Conservation (phyloP, 371 early-diverging fungal species). For the Funneliformis caledonium region DNA sequence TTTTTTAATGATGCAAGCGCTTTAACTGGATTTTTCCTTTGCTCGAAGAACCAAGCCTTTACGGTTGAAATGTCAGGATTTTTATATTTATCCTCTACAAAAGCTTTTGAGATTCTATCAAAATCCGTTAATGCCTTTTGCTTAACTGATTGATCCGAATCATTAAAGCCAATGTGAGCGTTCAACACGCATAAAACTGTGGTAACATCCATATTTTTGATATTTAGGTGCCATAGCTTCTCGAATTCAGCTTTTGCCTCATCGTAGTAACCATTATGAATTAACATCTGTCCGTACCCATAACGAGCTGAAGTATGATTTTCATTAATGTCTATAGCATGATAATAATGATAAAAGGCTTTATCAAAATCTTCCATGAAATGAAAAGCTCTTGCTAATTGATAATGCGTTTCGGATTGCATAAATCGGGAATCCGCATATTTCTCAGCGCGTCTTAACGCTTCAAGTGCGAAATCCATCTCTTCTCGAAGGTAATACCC, state of each 20-base stretch:
- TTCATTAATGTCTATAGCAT: conserved; percentile 71
- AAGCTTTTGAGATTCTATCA: conserved; percentile 5
- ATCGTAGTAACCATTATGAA: conserved; percentile 51
- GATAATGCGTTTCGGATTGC: conserved; percentile 67
- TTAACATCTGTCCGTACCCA: conserved; percentile 77
- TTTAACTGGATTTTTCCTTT: conserved; percentile 52
- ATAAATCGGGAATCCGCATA: conserved; percentile 53
- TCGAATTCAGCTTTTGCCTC: conserved; percentile 12
- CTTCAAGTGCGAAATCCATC: conserved; percentile 49
- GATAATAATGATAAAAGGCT: conserved; percentile 72
- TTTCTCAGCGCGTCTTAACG: conserved; percentile 42
- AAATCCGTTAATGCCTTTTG: conserved; percentile 9
- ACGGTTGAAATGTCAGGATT: conserved; percentile 64
- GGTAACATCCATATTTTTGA: conserved; percentile 13
- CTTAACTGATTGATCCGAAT: background rate
- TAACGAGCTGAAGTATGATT: conserved; percentile 73
- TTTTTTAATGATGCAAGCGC: conserved; percentile 60
- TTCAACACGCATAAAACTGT: conserved; percentile 8
- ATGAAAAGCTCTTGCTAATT: conserved; percentile 64
- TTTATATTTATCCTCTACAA: conserved; percentile 18
- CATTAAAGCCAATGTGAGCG: background rate
- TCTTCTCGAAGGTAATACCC: conserved; percentile 59
- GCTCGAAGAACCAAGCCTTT: conserved; percentile 66
- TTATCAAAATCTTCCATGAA: conserved; percentile 65
- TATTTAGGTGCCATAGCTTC: background rate